Conservation (phyloP, 345 rosid genomes). For the Syzygium jambos region DNA sequence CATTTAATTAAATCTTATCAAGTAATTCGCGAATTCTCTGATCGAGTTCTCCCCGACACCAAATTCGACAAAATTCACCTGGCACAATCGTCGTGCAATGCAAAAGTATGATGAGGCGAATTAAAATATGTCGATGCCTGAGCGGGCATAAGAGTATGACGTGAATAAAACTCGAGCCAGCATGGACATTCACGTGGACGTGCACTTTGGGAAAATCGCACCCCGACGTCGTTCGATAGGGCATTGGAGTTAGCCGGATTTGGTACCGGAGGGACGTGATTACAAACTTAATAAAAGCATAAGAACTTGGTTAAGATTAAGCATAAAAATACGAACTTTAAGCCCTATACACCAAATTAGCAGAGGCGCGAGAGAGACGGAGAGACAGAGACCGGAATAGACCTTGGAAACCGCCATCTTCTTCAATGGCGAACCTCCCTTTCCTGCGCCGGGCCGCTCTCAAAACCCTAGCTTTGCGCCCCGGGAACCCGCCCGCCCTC, state of each 20-base stretch:
- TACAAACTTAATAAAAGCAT: neutral
- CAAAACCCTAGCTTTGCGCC: neutral
- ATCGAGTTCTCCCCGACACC: accelerated
- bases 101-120: neutral
- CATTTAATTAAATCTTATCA: neutral
- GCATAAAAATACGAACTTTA: neutral
- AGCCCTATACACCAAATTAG: neutral
- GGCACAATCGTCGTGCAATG: accelerated
- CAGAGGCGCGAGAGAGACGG: neutral
- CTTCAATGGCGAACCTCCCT: neutral
- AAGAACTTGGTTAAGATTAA: neutral
- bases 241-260: neutral
- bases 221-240: accelerated
- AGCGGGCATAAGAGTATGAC: neutral
- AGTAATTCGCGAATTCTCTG: neutral
- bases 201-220: neutral
- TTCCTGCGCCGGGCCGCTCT: neutral
- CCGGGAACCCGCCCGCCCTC: neutral
- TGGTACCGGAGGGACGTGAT: neutral
- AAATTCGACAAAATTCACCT: neutral
- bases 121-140: neutral
- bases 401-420: neutral
- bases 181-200: neutral
- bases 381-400: neutral
- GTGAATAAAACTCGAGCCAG: neutral